Conservation (phyloP, 2,329 filamentous ascomycete species). For the Fusarium newnesense region DNA sequence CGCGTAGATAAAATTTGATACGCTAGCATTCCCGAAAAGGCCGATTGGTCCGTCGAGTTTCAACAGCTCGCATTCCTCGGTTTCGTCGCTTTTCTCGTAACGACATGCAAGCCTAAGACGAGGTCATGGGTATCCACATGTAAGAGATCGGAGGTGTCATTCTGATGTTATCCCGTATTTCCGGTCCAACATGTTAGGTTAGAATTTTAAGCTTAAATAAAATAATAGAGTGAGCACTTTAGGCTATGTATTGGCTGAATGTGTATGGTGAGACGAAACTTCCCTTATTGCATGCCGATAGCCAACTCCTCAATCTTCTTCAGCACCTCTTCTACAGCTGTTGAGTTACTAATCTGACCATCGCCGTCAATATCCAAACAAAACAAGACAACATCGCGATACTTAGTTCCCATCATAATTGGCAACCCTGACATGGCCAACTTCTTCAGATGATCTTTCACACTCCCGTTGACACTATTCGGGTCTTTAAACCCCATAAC, state of each 20-base stretch:
- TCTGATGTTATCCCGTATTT: background rate
- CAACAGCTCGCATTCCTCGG: background rate
- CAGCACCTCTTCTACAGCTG: background rate
- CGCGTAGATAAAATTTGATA: background rate
- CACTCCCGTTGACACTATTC: too few species aligned
- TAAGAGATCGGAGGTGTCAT: background rate
- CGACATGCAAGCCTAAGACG: background rate
- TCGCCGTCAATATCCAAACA: background rate
- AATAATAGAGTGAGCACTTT: background rate
- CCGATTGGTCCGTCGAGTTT: background rate
- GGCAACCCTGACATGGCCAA: background rate
- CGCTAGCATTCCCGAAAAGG: background rate
- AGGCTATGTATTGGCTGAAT: background rate
- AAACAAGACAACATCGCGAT: background rate
- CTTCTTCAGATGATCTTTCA: background rate
- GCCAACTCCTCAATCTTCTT: background rate
- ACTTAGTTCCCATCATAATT: background rate
- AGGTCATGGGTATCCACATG: background rate
- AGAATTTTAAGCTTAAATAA: background rate
- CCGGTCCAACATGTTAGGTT: background rate
- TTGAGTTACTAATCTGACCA: background rate
- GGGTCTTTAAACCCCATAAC: background rate
- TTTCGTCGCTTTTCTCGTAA: background rate
- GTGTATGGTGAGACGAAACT: too few species aligned
- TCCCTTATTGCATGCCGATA: background rate